phyloP scores from a whole-genome alignment of 441 rosid species.

The Bruguiera hainesii region DNA sequence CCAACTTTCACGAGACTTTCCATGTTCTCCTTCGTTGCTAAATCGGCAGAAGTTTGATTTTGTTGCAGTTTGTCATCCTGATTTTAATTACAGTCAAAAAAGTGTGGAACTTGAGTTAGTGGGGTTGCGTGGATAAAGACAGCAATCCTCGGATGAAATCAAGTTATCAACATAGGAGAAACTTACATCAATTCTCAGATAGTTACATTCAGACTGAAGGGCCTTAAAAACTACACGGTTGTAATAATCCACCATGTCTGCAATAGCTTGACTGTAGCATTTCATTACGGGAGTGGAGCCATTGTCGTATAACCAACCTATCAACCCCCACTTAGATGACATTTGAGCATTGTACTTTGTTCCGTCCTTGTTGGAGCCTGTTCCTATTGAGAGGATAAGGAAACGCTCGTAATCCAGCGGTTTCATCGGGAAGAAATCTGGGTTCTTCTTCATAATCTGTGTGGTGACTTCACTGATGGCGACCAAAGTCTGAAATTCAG shows the following conservation, averaged over 20 bases:
- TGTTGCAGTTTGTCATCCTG: slow-evolving; percentile 39
- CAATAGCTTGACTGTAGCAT: slow-evolving; percentile 52
- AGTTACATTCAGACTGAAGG: slow-evolving; percentile 48
- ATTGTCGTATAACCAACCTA: slow-evolving; percentile 45
- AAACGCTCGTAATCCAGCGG: slow-evolving; percentile 55
- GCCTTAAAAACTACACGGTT: slow-evolving; percentile 50
- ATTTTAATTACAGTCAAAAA: background rate
- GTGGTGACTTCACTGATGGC: slow-evolving; percentile 58
- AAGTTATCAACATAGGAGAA: background rate
- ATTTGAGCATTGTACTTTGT: slow-evolving; percentile 35
- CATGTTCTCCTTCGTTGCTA: slow-evolving; percentile 47
- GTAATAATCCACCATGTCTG: slow-evolving; percentile 72
- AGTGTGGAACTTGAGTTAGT: background rate
- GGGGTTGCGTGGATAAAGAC: background rate
- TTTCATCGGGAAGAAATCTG: slow-evolving; percentile 47
- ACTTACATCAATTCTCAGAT: slow-evolving; percentile 61
- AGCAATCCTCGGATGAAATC: background rate
- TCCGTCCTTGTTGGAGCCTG: slow-evolving; percentile 39
- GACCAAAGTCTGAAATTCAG: slow-evolving; percentile 47
- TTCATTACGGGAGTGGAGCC: slow-evolving; percentile 53
- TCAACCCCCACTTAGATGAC: slow-evolving; percentile 58
- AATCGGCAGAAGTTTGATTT: slow-evolving; percentile 45
- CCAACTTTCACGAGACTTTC: slow-evolving; percentile 43
- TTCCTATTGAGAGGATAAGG: slow-evolving; percentile 60
- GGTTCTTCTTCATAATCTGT: slow-evolving; percentile 38